Evolutionary conservation across 2,329 filamentous ascomycete species (phyloP), one percentile per base, ranked within the genome.

Genomic region (Ceratocystiopsis sp.): DNA sequence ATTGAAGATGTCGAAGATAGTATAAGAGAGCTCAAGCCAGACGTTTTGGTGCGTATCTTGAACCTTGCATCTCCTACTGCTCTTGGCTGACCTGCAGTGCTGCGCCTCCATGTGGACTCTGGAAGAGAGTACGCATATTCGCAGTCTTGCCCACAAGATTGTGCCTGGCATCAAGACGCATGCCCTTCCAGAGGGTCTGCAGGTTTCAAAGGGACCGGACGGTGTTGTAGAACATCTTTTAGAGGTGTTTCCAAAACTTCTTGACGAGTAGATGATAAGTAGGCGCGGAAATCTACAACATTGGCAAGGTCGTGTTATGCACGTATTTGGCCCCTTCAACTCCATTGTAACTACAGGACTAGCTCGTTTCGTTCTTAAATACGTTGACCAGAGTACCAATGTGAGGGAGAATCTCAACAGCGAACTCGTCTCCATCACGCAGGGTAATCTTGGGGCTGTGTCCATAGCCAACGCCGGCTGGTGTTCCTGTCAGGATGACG

Each of bases 401-500:
- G 46, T 64, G 56, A 29, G 56, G 57, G 47, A 57, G 47, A 19
- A 67, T 60, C 53, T 67, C 63, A 2, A 68, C 62, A 2, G 55
- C 55, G 35, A 65, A 66, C 50, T 64, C 58, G 21, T 65, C 62
- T 1, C 61, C 61, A 6, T 60, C 55, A 10, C 55, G 50, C 9
- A 67, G 50, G 19, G 58, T 57, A 37, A 59, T 56, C 47, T 60
- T 58, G 19, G 61, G 61, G 35, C 55, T 57, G 39, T 54, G 57
- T 1, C 59, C 57, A 41, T 60, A 56, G 4, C 63, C 62, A 2
- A 66, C 60, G 9, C 62, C 62, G 0, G 63, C 59, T 1, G 62
- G 62, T 1, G 61, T 66, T 3, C 63, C 64, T 1, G 63, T 65
- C 43, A 65, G 59, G 40, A 67, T 65, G 14, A 64, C 52, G 0